Conservation (phyloP, 1,284 basidiomycete genomes). For the Caloboletus inedulis region DNA sequence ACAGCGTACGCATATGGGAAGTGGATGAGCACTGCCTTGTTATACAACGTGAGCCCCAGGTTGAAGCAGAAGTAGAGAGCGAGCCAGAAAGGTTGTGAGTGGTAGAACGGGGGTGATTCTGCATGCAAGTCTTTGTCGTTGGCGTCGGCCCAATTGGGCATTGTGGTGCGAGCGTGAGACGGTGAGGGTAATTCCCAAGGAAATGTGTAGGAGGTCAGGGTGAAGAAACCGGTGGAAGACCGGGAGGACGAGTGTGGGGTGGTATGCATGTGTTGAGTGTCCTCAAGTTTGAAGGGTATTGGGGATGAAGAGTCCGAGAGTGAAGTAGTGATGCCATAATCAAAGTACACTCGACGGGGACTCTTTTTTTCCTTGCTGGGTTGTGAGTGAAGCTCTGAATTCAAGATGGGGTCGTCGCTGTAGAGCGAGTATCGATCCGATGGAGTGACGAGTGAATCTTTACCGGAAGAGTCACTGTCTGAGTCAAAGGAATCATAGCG, state of each 20-base stretch:
- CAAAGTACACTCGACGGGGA: constrained; percentile 23
- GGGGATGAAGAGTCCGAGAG: neutral
- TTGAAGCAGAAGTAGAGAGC: constrained; percentile 85
- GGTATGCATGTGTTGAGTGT: neutral
- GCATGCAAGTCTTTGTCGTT: constrained; percentile 5
- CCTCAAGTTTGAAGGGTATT: constrained; percentile 9
- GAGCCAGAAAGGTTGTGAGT: constrained; percentile 60
- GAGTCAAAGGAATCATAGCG: constrained; percentile 11
- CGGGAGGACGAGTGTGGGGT: neutral
- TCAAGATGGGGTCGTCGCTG: constrained; percentile 6
- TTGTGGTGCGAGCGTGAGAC: constrained; percentile 2
- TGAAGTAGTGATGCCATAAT: constrained; percentile 16
- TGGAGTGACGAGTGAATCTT: constrained; percentile 1
- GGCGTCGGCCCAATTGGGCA: neutral
- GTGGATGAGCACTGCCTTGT: constrained; percentile 83
- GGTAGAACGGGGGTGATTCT: constrained; percentile 21
- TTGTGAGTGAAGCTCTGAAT: constrained; percentile 1
- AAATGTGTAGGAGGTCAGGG: constrained; percentile 8
- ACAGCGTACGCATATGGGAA: constrained; percentile 94
- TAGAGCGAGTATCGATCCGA: constrained; percentile 4
- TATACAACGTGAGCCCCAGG: constrained; percentile 85
- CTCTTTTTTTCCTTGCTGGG: constrained; percentile 15
- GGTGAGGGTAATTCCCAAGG: constrained; percentile 27
- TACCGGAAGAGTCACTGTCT: constrained; percentile 8
- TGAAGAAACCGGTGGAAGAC: constrained; percentile 2